Conservation (phyloP, 495 filamentous ascomycete species). For the Bathelium albidoporum region DNA sequence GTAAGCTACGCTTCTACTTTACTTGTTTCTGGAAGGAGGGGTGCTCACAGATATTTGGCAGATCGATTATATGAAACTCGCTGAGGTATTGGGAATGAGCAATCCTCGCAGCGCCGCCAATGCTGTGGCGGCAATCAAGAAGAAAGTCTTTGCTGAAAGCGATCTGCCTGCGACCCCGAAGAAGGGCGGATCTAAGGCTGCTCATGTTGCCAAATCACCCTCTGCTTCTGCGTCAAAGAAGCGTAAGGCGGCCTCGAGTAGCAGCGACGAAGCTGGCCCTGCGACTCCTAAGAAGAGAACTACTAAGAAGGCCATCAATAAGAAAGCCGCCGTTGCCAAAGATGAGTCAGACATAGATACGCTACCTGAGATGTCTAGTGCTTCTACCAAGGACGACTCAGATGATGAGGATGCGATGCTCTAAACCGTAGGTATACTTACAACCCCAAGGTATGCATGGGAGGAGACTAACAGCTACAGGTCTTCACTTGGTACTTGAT, state of each 20-base stretch:
- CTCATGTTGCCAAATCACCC: no score
- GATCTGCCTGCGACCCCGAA: not conserved
- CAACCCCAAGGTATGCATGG: no score
- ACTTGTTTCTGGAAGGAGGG: not conserved
- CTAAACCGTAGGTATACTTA: no score
- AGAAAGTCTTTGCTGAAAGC: constrained; percentile 15
- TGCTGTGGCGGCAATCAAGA: constrained; percentile 44
- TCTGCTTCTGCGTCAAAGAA: no score
- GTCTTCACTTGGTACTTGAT: no score
- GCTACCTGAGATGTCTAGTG: no score
- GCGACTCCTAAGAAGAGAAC: not conserved
- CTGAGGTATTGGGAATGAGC: constrained; percentile 18
- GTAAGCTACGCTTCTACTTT: not conserved
- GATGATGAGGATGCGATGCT: no score
- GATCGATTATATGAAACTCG: constrained; percentile 28
- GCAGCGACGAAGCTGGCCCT: not conserved
- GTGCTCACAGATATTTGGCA: constrained; percentile 4
- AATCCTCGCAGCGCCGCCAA: constrained; percentile 41
- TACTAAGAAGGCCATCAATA: not conserved
- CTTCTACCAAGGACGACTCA: not conserved
- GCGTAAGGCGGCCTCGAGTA: not conserved
- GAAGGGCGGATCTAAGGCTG: constrained; percentile 9
- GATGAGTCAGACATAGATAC: no score
- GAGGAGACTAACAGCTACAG: no score
- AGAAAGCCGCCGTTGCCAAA: no score